Evolutionary conservation across 1,139 yeast species (phyloP).

Genomic region (Hyphopichia buzzinii): DNA sequence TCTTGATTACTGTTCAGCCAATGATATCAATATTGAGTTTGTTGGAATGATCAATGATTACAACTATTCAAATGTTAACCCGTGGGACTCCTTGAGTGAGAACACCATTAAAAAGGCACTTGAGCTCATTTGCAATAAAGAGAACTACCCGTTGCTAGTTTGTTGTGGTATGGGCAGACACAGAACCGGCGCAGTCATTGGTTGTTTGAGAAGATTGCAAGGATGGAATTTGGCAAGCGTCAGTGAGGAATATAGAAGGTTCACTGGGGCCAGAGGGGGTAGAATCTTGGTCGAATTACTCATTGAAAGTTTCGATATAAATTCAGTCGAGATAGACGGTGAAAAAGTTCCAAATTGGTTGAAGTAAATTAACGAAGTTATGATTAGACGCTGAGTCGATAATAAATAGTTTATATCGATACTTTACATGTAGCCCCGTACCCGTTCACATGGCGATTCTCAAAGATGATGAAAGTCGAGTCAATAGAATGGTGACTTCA

Average conservation of each 20-base stretch:
- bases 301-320: constrained; percentile 78
- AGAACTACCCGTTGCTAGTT: constrained; percentile 80
- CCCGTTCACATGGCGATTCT: too few species aligned
- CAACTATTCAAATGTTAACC: constrained; percentile 46
- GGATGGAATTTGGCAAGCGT: constrained; percentile 96
- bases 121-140: constrained; percentile 65
- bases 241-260: constrained; percentile 89
- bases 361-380: too few species aligned
- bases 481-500: too few species aligned
- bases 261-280: constrained; percentile 91
- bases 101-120: constrained; percentile 76
- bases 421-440: too few species aligned
- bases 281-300: constrained; percentile 85
- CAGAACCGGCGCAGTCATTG: constrained; percentile 92
- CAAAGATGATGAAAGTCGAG: too few species aligned
- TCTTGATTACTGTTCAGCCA: constrained; percentile 72
- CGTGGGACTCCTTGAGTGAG: constrained; percentile 97
- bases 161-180: constrained; percentile 99
- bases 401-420: too few species aligned
- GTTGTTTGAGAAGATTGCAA: constrained; percentile 85
- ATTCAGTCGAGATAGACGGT: constrained; percentile 49
- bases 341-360: constrained; percentile 49
- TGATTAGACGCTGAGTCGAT: too few species aligned
- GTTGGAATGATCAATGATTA: constrained; percentile 65
- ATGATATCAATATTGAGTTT: constrained; percentile 63